Evolutionary conservation across 257 asterid genomes (phyloP).

Genomic region (Plantago elongata): DNA sequence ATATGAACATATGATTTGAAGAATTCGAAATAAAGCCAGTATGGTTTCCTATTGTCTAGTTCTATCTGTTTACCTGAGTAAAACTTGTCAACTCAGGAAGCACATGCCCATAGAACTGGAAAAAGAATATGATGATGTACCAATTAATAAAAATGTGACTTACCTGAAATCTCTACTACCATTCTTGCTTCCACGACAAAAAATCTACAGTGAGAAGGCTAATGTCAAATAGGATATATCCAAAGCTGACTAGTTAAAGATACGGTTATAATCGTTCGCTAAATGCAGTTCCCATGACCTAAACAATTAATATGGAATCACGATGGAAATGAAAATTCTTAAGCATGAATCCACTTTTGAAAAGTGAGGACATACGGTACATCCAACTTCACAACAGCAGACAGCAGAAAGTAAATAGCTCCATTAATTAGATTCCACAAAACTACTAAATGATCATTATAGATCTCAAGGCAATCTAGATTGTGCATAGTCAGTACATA

Average conservation of each 20-base stretch:
- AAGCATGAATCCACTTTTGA: neutral
- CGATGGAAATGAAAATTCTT: neutral
- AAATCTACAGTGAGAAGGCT: constrained; percentile 46
- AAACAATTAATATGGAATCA: neutral
- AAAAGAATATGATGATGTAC: neutral
- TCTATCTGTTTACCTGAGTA: neutral
- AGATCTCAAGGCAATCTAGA: neutral
- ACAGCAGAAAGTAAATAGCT: neutral
- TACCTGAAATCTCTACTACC: constrained; percentile 95
- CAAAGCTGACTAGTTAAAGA: constrained; percentile 16
- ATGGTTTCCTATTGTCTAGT: neutral
- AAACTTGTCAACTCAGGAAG: neutral
- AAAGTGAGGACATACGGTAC: neutral
- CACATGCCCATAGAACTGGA: constrained; percentile 14
- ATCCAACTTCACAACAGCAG: neutral
- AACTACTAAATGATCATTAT: neutral
- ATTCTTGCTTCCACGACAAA: constrained; percentile 94
- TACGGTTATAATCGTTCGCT: neutral
- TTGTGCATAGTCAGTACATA: neutral
- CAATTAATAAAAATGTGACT: constrained; percentile 17
- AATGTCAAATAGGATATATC: constrained; percentile 21
- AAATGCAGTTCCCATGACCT: neutral
- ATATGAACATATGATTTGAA: too few species aligned
- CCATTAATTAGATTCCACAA: neutral
- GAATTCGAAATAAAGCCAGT: too few species aligned